Evolutionary conservation across 2,329 filamentous ascomycete species (phyloP).

Genomic region (Geosmithia putterillii): DNA sequence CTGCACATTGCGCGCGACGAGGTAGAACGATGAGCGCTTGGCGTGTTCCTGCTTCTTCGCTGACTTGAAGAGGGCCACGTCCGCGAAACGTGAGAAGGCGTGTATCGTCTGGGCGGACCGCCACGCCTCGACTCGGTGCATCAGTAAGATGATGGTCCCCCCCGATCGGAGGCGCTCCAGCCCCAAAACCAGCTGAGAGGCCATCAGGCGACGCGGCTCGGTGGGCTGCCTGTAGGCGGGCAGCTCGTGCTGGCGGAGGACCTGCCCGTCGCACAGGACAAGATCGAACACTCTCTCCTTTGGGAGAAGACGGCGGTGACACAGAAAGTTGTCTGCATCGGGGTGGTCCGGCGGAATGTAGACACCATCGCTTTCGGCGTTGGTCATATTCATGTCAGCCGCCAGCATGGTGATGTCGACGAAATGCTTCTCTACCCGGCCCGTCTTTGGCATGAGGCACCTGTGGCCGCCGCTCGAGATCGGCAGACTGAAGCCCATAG

Average conservation of each 20-base stretch:
- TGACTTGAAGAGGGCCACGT: conserved; percentile 28
- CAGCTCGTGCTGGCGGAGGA: conserved; percentile 25
- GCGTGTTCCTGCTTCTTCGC: conserved; percentile 21
- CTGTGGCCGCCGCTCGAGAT: conserved; percentile 24
- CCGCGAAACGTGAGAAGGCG: conserved; percentile 26
- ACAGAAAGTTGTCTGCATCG: conserved; percentile 12
- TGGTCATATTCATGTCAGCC: conserved; percentile 23
- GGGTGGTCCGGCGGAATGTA: conserved; percentile 19
- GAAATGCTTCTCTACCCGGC: conserved; percentile 4
- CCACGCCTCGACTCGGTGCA: conserved; percentile 34
- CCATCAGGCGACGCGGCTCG: conserved; percentile 23
- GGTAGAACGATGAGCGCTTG: conserved; percentile 37
- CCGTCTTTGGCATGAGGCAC: conserved; percentile 12
- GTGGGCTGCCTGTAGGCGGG: conserved; percentile 15
- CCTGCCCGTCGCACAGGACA: conserved; percentile 33
- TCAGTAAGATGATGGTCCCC: conserved; percentile 36
- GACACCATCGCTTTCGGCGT: too few relatives aligned
- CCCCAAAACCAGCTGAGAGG: conserved; percentile 28
- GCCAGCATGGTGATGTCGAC: conserved; percentile 40
- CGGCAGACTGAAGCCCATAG: conserved; percentile 27
- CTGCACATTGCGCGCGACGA: conserved; percentile 31
- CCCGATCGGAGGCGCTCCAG: conserved; percentile 30
- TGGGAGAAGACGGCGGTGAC: conserved; percentile 9
- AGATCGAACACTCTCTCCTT: conserved; percentile 22
- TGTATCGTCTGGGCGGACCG: conserved; percentile 22